Base-by-base conservation (phyloP, 169 alveolate genomes). In the Babesia bigemina region DNA sequence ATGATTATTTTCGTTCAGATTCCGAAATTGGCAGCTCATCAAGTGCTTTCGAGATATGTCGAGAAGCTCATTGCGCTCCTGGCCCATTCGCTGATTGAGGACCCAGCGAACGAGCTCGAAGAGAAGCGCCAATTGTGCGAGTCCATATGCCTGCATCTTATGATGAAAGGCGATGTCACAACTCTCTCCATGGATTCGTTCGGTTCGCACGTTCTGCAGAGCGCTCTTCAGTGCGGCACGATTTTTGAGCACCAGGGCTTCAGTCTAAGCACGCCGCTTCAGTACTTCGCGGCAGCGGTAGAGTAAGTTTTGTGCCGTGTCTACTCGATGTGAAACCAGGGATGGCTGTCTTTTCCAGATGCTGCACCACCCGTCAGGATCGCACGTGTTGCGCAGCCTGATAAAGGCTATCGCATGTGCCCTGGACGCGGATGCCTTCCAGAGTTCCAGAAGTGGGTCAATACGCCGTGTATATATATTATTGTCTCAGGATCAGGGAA, bases 151-250 rank as follows among this genome's bases (percentile, higher is more conserved):
- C 59, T 24, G 57, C 71, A 62, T 22, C 26, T 79, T 60, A 17
- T 70, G 44, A 21, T 57, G 45, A 79, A 67, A 57, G 73, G 58
- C 3, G 78, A 72, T 22, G 71, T 79, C 24, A 75, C 8, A 29
- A 63, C 49, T 13, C 21, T 72, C 53, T 33, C 84, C 9, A 79
- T 70, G 45, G 83, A 70, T 39, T 17, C 22, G 0, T 70, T 79
- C 45, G 87, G 84, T 47, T 79, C 87, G 4, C 82, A 70, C 48
- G 82, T 79, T 4, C 69, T 69, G n/a, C 87, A 79, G 39, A 44
- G 75, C 29, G 24, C 66, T 12, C 36, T 79, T 45, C 78, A 79
- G 29, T 79, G 87, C 49, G 29, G 71, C 57, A 70, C 84, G 45
- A 16, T 70, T 8, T 71, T 79, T 28, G 71, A 57, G 26, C 72